phyloP scores from a whole-genome alignment of 768 basidiomycete genomes.

The Epithele typhae region DNA sequence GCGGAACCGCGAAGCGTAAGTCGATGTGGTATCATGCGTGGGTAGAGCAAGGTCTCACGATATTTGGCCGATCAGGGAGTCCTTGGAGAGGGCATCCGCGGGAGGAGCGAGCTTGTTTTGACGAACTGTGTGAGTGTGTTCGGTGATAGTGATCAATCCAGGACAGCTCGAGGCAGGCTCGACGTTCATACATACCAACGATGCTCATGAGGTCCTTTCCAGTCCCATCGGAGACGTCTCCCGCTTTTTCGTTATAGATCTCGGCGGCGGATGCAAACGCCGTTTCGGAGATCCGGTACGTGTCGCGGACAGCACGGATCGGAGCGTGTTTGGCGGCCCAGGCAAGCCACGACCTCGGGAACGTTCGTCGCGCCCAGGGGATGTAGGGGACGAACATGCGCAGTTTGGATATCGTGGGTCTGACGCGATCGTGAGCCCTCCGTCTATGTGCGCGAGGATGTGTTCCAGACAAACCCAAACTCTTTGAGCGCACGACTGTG shows the following conservation, averaged over 20 bases:
- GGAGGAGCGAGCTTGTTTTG: not conserved
- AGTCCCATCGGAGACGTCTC: not conserved
- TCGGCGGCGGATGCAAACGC: not conserved
- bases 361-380: constrained; percentile 2
- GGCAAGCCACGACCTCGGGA: constrained; percentile 1
- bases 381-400: not conserved
- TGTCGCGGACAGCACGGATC: not conserved
- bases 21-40: no score
- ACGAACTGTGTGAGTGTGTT: not conserved
- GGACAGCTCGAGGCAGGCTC: no score
- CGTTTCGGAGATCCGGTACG: constrained; percentile 5
- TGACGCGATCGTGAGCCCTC: not conserved
- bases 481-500: constrained; percentile 9
- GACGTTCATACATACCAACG: not conserved
- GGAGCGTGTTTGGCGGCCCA: constrained; percentile 2
- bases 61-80: constrained; percentile 7
- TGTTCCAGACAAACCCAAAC: not conserved
- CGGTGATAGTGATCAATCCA: no score
- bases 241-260: constrained; percentile 3
- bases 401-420: constrained; percentile 2
- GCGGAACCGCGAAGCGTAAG: no score
- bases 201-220: constrained; percentile 7
- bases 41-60: no score
- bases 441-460: not conserved
- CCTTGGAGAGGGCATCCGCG: constrained; percentile 2